Evolutionary conservation across 306 rosid species (phyloP), one percentile per base, ranked within the genome.

Genomic region (Malus orientalis): DNA sequence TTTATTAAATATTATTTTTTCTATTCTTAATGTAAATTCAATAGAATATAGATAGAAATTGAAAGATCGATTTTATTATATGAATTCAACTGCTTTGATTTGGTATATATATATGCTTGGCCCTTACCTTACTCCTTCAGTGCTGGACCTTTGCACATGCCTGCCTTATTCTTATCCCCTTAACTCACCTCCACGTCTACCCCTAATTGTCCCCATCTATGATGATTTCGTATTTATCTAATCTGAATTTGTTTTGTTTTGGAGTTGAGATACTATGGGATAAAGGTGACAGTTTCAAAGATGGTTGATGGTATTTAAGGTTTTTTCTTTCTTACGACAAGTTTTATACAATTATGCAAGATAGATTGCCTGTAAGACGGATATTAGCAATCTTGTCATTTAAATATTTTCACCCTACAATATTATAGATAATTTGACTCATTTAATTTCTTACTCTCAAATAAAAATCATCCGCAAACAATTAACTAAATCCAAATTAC

Each of bases 101-200:
- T 27, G 27, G 27, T 27, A 27, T 27, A 27, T 27, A 27, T 27
- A 27, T 27, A 27, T 27, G 27, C 27, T 27, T 27, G 27, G 2
- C 27, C 27, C 27, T 1, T 27, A 19, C 30, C 47, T 19, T 59
- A 73, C 47, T 22, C 69, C 30, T 40, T 14, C 60, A 5, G 5
- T 2, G 9, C 25, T 58, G 36, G 8, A 47, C 55, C 60, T 62
- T 45, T 66, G 72, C 76, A 61, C 73, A 69, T 80, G 83, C 59
- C 71, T 80, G 67, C 80, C 72, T 75, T 79, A 6, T 10, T 57
- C 3, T 13, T 47, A 6, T 30, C 57, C 36, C 25, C 57, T 53
- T 14, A 12, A 68, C 14, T 9, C 3, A 38, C 71, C 59, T 80
- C 79, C 79, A 69, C 73, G 80, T 69, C 30, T 49, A 18, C 59